These are phyloP conservation scores for Trypanosoma congolense DNA, from an alignment of 208 protist species.

Conservation along the genomic window DNA sequence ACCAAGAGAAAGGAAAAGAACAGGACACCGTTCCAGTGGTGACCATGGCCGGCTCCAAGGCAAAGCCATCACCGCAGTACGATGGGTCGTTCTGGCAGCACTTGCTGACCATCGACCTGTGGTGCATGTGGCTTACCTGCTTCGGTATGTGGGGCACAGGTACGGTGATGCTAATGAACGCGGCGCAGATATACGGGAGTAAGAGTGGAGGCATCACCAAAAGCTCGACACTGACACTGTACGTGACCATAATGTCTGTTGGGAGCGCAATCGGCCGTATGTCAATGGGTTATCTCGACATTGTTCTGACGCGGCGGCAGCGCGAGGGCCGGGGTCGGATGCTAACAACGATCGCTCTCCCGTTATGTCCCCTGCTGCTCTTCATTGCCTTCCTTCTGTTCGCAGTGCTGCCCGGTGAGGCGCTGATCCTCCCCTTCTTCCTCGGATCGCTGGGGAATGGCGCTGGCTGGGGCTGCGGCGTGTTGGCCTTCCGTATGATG, in stretches of 20 bases:
- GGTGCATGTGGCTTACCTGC: conserved; percentile 47
- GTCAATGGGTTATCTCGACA: conserved; percentile 49
- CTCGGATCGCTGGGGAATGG: conserved; percentile 45
- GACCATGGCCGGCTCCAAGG: background rate
- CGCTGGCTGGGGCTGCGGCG: conserved; percentile 45
- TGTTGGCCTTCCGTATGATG: conserved; percentile 33
- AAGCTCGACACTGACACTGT: conserved; percentile 28
- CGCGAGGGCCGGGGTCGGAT: conserved; percentile 6
- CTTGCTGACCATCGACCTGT: conserved; percentile 46
- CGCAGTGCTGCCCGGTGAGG: conserved; percentile 30
- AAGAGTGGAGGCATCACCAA: conserved; percentile 44
- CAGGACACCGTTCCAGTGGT: background rate
- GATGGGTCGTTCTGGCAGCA: conserved; percentile 17
- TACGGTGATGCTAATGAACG: conserved; percentile 59
- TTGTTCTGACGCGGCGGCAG: conserved; percentile 23
- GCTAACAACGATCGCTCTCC: conserved; percentile 16
- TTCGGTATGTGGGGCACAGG: conserved; percentile 65
- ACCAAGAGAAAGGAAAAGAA: too few relatives aligned
- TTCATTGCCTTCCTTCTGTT: conserved; percentile 34
- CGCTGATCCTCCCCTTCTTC: conserved; percentile 43
- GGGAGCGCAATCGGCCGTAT: conserved; percentile 59
- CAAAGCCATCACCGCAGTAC: conserved; percentile 14
- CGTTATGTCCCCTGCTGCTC: conserved; percentile 32
- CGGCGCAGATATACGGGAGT: conserved; percentile 69
- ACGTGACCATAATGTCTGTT: conserved; percentile 49